Percentiles rank a stretch among this genome's conserved stretches.
Conservation (phyloP, 768 basidiomycete species). For the Amanita brunnescens region DNA sequence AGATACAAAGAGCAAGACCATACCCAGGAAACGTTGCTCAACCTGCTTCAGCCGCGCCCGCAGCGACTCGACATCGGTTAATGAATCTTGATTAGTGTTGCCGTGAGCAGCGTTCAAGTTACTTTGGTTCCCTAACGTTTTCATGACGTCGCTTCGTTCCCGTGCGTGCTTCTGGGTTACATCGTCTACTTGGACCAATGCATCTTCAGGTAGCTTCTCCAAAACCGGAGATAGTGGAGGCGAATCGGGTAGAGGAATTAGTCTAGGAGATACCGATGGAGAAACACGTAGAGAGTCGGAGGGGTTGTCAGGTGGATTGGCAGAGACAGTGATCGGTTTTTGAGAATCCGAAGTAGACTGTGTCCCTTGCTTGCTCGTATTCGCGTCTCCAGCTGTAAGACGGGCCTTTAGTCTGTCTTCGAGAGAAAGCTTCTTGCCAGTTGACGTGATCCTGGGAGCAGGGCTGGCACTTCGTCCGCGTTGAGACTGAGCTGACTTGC, state of each 20-base stretch:
- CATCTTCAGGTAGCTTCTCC: conserved; percentile 5
- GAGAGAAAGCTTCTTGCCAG: conserved; percentile 11
- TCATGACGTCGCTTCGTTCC: background rate
- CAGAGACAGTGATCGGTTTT: background rate
- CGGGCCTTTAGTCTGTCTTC: conserved; percentile 6
- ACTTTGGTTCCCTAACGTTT: background rate
- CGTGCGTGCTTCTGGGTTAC: background rate
- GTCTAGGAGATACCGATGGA: conserved; percentile 26
- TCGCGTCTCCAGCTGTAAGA: conserved; percentile 10
- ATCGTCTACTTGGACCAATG: background rate
- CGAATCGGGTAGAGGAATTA: conserved; percentile 35
- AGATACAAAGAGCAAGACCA: conserved; percentile 3
- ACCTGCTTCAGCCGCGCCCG: conserved; percentile 60
- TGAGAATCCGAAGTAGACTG: background rate
- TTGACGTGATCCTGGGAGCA: conserved; percentile 11
- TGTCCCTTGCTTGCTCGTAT: background rate
- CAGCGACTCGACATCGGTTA: conserved; percentile 43
- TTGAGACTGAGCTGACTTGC: conserved; percentile 53
- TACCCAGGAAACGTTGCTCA: conserved; percentile 74
- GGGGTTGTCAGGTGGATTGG: background rate
- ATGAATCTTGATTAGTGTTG: background rate
- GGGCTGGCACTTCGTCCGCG: conserved; percentile 32
- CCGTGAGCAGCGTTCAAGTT: no score
- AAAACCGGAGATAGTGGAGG: conserved; percentile 18
- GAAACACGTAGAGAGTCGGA: background rate